Conservation (phyloP, 2,329 filamentous ascomycete genomes). For the Sarocladium oryzae region DNA sequence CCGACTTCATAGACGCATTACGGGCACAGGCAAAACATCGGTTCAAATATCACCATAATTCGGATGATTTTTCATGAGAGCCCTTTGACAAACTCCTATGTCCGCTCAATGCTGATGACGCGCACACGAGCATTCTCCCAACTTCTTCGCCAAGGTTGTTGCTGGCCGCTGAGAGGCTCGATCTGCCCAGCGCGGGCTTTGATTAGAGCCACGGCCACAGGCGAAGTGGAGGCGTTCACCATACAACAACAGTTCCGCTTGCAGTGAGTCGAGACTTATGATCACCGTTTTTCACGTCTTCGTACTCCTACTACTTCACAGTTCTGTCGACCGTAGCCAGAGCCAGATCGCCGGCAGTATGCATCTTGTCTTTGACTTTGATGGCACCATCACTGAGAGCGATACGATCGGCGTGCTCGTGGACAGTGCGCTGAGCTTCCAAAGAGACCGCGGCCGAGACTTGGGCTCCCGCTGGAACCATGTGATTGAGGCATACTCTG, state of each 20-base stretch:
- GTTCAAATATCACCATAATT: background rate
- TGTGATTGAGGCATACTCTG: slow-evolving; percentile 39
- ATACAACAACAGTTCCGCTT: background rate
- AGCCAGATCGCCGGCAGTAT: slow-evolving; percentile 17
- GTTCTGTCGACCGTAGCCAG: background rate
- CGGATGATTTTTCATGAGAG: too few species aligned
- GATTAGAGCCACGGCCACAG: too few species aligned
- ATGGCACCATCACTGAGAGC: slow-evolving; percentile 49
- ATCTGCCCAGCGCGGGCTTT: too few species aligned
- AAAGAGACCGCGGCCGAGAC: slow-evolving; percentile 22
- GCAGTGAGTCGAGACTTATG: background rate
- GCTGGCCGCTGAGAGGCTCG: too few species aligned
- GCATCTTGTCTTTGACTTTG: slow-evolving; percentile 51
- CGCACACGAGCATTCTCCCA: background rate
- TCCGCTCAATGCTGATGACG: background rate
- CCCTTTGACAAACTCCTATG: too few species aligned
- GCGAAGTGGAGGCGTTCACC: background rate
- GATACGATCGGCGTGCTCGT: slow-evolving; percentile 48
- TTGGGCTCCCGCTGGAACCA: slow-evolving; percentile 35
- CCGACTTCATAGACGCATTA: background rate
- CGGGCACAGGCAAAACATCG: slow-evolving; percentile 4
- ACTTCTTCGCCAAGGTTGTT: background rate
- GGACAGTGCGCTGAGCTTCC: slow-evolving; percentile 32
- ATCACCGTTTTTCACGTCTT: background rate
- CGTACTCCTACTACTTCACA: slow-evolving; percentile 1